Percentiles rank a stretch among this genome's conserved stretches.
Evolutionary conservation across 2,329 filamentous ascomycete species (phyloP).

Genomic region (Nothophoma quercina): DNA sequence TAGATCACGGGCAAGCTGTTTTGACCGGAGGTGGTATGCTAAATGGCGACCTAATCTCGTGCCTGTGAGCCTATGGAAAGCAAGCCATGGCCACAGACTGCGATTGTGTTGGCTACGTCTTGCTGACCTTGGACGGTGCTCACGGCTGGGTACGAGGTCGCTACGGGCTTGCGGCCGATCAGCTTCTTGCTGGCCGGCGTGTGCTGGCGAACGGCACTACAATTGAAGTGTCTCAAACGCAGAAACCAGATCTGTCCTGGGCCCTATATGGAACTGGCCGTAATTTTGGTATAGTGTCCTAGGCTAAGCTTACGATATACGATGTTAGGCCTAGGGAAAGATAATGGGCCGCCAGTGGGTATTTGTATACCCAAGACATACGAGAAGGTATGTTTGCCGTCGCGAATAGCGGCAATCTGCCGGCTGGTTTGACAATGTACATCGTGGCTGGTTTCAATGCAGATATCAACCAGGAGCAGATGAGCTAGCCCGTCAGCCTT

Average conservation of each 20-base stretch:
- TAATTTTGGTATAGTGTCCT: slow-evolving; percentile 45
- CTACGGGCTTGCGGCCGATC: slow-evolving; percentile 45
- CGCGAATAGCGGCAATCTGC: background rate
- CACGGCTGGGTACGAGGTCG: slow-evolving; percentile 63
- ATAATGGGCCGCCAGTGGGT: background rate
- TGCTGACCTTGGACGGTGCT: slow-evolving; percentile 64
- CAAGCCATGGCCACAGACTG: slow-evolving; percentile 28
- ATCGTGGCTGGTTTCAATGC: slow-evolving; percentile 1
- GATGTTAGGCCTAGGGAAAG: slow-evolving; percentile 17
- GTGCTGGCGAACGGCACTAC: slow-evolving; percentile 50
- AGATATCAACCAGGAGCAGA: background rate
- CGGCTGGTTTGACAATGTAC: background rate
- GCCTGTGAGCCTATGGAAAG: slow-evolving; percentile 39
- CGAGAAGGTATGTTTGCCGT: background rate
- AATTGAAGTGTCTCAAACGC: slow-evolving; percentile 36
- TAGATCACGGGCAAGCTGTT: background rate
- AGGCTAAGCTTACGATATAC: slow-evolving; percentile 29
- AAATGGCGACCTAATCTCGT: slow-evolving; percentile 34
- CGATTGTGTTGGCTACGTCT: slow-evolving; percentile 59
- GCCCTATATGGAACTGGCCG: slow-evolving; percentile 48
- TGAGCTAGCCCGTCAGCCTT: background rate
- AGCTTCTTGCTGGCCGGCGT: slow-evolving; percentile 38
- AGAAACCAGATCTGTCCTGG: slow-evolving; percentile 51
- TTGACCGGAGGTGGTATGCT: slow-evolving; percentile 35
- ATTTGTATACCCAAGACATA: slow-evolving; percentile 1